A percentile compares a stretch with the other conserved stretches of the same genome.
phyloP scores from a whole-genome alignment of 129 eudicot species.

The Arctium minus region DNA sequence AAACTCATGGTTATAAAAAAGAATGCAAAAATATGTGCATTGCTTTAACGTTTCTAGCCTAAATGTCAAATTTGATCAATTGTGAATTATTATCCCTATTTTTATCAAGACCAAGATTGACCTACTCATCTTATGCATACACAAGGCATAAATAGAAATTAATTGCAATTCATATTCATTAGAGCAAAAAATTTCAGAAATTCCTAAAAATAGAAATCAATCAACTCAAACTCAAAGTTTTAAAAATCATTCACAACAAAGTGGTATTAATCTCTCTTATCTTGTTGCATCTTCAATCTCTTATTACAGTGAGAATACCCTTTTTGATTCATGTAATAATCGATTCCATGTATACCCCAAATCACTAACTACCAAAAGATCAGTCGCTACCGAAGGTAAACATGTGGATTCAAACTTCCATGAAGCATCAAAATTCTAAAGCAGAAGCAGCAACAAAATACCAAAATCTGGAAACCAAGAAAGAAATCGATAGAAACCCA shows the following conservation, averaged over 20 bases:
- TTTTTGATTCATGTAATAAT: neutral
- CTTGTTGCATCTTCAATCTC: neutral
- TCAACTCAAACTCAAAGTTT: neutral
- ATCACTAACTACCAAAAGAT: neutral
- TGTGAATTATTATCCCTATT: too few relatives aligned
- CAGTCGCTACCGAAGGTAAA: neutral
- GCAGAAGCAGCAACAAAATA: neutral
- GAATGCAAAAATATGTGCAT: neutral
- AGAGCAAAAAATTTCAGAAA: neutral
- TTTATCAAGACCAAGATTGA: neutral
- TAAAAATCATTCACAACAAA: neutral
- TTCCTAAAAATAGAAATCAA: neutral
- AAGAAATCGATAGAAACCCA: conserved; percentile 1
- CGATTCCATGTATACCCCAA: neutral
- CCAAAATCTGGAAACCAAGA: neutral
- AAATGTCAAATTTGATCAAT: neutral
- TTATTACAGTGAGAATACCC: neutral
- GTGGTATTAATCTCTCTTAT: neutral
- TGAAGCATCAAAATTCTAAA: neutral
- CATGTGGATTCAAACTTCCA: neutral
- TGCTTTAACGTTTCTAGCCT: neutral
- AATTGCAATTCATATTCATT: neutral
- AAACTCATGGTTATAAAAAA: too few relatives aligned
- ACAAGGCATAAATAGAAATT: neutral
- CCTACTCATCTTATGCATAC: neutral